phyloP scores from a whole-genome alignment of 164 flowering plant genomes.

The Umbilicus rupestris region DNA sequence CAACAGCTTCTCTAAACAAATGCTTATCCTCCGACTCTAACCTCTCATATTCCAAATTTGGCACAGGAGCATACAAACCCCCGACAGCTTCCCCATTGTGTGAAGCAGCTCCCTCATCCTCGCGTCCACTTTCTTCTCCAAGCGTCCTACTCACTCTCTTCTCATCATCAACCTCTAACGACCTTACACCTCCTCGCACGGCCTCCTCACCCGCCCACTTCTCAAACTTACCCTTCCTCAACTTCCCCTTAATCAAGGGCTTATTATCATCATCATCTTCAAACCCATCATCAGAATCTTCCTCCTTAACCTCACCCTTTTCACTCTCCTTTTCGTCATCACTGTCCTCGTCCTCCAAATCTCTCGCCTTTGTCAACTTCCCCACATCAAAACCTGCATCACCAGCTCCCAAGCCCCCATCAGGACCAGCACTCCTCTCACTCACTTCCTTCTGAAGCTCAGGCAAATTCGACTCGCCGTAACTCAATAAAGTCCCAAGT shows the following conservation, averaged over 20 bases:
- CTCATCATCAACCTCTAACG: conserved; percentile 14
- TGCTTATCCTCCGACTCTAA: conserved; percentile 15
- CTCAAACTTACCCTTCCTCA: conserved; percentile 20
- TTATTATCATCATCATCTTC: conserved; percentile 17
- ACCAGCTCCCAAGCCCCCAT: conserved; percentile 3
- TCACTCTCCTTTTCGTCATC: conserved; percentile 16
- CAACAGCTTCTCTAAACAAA: conserved; percentile 1
- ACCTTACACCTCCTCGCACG: conserved; percentile 14
- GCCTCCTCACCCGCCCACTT: conserved; percentile 16
- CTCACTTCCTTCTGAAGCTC: conserved; percentile 45
- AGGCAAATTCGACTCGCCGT: conserved; percentile 58
- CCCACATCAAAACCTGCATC: conserved; percentile 25
- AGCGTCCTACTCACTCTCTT: conserved; percentile 11
- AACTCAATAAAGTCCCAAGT: conserved; percentile 86
- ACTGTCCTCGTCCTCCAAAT: conserved; percentile 15
- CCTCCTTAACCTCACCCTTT: conserved; percentile 9
- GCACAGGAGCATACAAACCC: too few species aligned
- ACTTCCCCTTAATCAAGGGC: conserved; percentile 20
- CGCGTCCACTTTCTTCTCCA: conserved; percentile 16
- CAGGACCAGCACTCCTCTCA: conserved; percentile 30
- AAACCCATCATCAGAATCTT: conserved; percentile 13
- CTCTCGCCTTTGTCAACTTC: conserved; percentile 21
- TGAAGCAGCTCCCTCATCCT: conserved; percentile 7
- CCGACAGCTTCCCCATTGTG: conserved; percentile 5
- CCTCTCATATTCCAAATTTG: conserved; percentile 14